Percentiles rank a stretch among this genome's conserved stretches.
Conservation (phyloP, 2,329 filamentous ascomycete species). For the Ilyonectria sp. region DNA sequence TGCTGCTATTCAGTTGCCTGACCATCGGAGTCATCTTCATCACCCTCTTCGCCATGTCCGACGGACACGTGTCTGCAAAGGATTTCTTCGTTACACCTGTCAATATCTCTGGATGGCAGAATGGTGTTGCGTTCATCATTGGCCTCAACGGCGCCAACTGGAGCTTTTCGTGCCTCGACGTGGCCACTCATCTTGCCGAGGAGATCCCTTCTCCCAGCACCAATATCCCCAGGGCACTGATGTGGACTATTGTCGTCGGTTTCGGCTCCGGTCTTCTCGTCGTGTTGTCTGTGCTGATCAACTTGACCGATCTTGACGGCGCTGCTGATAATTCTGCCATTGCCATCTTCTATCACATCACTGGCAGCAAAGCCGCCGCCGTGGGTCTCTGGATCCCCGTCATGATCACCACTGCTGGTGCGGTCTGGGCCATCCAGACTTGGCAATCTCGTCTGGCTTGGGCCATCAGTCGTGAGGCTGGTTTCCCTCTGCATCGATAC, state of each 20-base stretch:
- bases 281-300: slow-evolving; percentile 39
- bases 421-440: slow-evolving; percentile 48
- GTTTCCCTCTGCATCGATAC: slow-evolving; percentile 44
- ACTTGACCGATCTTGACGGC: slow-evolving; percentile 36
- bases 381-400: slow-evolving; percentile 44
- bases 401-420: slow-evolving; percentile 41
- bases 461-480: slow-evolving; percentile 47
- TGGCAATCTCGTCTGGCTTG: slow-evolving; percentile 51
- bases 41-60: slow-evolving; percentile 47
- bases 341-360: slow-evolving; percentile 43
- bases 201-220: slow-evolving; percentile 48
- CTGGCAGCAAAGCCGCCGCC: slow-evolving; percentile 41
- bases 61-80: slow-evolving; percentile 31
- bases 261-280: slow-evolving; percentile 41
- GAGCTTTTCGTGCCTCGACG: slow-evolving; percentile 50
- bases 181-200: slow-evolving; percentile 48
- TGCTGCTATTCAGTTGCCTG: slow-evolving; percentile 46
- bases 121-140: slow-evolving; percentile 49
- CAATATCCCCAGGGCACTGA: slow-evolving; percentile 44
- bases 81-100: slow-evolving; percentile 42
- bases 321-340: slow-evolving; percentile 42
- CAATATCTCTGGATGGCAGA: slow-evolving; percentile 46
- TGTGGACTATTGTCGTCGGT: slow-evolving; percentile 46
- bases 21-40: slow-evolving; percentile 45
- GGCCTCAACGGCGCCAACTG: slow-evolving; percentile 50